A percentile compares a stretch with the other conserved stretches of the same genome.
These are phyloP conservation scores for Groenewaldozyma auringiensis DNA, from an alignment of 1,139 yeast genomes.

Conservation along the genomic window DNA sequence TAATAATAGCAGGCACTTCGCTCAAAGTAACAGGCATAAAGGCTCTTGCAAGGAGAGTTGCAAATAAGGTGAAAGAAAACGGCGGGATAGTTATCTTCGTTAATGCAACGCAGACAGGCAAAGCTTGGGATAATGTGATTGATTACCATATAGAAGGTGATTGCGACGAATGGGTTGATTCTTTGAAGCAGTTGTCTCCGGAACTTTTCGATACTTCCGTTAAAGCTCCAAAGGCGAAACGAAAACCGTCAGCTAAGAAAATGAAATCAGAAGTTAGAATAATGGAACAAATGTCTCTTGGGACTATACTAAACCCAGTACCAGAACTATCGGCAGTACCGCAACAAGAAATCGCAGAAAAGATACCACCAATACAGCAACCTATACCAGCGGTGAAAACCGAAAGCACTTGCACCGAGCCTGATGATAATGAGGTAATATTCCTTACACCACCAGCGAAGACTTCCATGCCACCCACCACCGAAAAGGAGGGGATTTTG, in stretches of 20 bases:
- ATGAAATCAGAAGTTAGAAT: not conserved
- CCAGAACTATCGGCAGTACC: too few relatives aligned
- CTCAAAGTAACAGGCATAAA: constrained; percentile 68
- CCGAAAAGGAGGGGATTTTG: not conserved
- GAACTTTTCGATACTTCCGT: constrained; percentile 34
- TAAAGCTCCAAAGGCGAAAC: not conserved
- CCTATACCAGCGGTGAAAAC: constrained; percentile 2
- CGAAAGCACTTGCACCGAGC: not conserved
- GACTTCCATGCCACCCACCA: not conserved
- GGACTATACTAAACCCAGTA: not conserved
- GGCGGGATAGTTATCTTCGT: constrained; percentile 57
- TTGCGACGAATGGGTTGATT: constrained; percentile 71
- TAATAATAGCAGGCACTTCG: constrained; percentile 70
- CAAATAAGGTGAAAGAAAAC: constrained; percentile 49
- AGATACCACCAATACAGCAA: too few relatives aligned
- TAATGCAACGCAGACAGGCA: constrained; percentile 40
- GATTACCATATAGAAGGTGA: constrained; percentile 73
- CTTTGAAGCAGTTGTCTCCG: constrained; percentile 36
- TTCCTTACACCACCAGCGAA: not conserved
- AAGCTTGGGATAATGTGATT: constrained; percentile 47
- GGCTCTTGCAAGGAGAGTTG: constrained; percentile 52
- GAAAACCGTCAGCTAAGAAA: not conserved
- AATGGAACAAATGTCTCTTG: not conserved
- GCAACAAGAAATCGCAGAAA: too few relatives aligned
- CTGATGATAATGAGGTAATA: not conserved